Base-by-base conservation (phyloP, 2,329 filamentous ascomycete genomes). In the Fusarium illudens region DNA sequence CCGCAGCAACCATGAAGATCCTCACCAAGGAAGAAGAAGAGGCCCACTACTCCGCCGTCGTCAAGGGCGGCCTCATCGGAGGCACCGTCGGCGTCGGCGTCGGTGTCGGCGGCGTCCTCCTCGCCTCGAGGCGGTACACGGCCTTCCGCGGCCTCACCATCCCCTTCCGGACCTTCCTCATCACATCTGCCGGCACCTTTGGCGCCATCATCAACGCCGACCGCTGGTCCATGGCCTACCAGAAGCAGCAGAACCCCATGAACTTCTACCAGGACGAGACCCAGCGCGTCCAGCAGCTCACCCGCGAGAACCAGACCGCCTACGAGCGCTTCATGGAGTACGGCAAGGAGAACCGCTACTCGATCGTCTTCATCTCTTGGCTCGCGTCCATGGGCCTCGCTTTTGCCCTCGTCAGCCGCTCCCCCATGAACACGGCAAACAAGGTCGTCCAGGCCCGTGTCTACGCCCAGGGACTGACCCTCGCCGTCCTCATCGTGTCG, bases 381-480 rank as follows among this genome's bases (percentile, higher is more conserved):
- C 80, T 95, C 13, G 91, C 90, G 36, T 89, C 89, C 73, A 95
- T 97, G 89, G 89, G 85, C 62, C 80, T 90, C 39, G 90, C 92
- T 5, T 87, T 96, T 70, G 88, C 84, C 58, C 78, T 96, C 29
- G 93, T 97, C 67, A 89, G 91, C 75, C 88, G 93, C 67, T 93
- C 93, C 78, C 89, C 87, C 69, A 84, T 97, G 48, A 88, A 86
- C 51, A 90, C 89, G 3, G 82, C 87, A 64, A 94, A 97, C 84
- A 97, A 97, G 85, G 83, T 97, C 20, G 94, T 97, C 15, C 94
- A 97, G 85, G 94, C 94, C 22, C 90, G 94, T 87, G 91, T 97
- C 69, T 97, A 97, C 80, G 94, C 94, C 4, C 94, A 97, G 83
- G 93, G 92, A 6, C 83, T 97, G 73, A 97, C 94, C 6, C 84